Percentiles rank a stretch among this genome's conserved stretches.
phyloP scores from a whole-genome alignment of 345 rosid species.

The Rubroshorea leprosula region DNA sequence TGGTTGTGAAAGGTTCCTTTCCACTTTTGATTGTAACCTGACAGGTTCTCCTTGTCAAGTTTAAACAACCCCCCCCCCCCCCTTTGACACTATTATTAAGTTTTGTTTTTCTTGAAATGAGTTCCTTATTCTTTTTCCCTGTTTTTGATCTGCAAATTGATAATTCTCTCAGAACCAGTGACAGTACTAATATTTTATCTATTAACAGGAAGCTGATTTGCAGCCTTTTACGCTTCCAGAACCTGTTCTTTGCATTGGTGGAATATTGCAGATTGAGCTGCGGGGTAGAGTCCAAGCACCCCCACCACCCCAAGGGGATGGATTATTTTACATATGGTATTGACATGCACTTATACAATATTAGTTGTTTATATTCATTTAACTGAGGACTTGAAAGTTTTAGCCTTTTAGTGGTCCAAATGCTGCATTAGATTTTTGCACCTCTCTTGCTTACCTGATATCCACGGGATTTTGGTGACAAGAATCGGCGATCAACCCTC shows the following conservation, averaged over 20 bases:
- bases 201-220: constrained; percentile 60
- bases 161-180: not conserved
- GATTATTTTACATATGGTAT: constrained; percentile 81
- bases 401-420: not conserved
- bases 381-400: not conserved
- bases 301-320: constrained; percentile 89
- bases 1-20: too few species aligned
- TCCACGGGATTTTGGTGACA: too few species aligned
- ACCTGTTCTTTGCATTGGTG: constrained; percentile 81
- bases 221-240: constrained; percentile 86
- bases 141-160: not conserved
- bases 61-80: too few species aligned
- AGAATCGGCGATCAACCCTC: too few species aligned
- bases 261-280: constrained; percentile 71
- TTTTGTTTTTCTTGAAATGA: not conserved
- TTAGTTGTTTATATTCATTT: not conserved
- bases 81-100: not conserved
- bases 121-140: not conserved
- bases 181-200: constrained; percentile 1
- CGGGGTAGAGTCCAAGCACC: constrained; percentile 82
- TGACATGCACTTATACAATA: not conserved
- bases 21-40: too few species aligned
- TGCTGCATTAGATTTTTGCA: not conserved
- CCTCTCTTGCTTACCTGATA: not conserved
- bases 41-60: too few species aligned